phyloP scores from a whole-genome alignment of 345 rosid species.

The Laguncularia racemosa region DNA sequence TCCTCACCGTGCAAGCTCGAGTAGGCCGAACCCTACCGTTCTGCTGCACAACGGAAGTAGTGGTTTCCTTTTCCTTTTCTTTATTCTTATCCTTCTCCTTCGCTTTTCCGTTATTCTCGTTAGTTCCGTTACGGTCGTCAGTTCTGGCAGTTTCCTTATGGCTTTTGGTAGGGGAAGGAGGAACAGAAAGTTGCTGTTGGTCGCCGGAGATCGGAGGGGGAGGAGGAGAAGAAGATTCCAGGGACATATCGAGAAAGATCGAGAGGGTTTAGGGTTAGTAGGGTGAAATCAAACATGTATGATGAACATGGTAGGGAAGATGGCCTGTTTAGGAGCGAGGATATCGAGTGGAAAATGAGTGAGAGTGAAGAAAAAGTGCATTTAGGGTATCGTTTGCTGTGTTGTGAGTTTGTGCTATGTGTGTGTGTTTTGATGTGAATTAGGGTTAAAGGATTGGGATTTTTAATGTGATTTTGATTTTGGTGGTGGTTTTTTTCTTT shows the following conservation, averaged over 20 bases:
- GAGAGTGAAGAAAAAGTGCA: not conserved
- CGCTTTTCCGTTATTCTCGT: not conserved
- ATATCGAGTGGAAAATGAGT: not conserved
- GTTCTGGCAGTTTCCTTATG: constrained; percentile 7
- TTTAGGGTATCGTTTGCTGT: not conserved
- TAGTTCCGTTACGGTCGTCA: constrained; percentile 7
- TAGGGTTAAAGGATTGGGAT: not conserved
- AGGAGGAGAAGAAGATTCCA: constrained; percentile 19
- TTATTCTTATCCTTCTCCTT: not conserved
- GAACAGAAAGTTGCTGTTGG: constrained; percentile 29
- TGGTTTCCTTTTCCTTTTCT: not conserved
- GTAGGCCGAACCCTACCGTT: constrained; percentile 79
- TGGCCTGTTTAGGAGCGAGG: not conserved
- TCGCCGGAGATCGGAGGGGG: constrained; percentile 37
- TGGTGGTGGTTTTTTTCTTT: too few species aligned
- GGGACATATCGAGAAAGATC: constrained; percentile 46
- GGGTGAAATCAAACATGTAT: constrained; percentile 24
- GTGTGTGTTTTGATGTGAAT: not conserved
- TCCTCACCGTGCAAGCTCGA: constrained; percentile 88
- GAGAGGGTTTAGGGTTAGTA: constrained; percentile 29
- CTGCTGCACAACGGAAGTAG: constrained; percentile 13
- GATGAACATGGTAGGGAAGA: not conserved
- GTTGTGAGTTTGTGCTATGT: not conserved
- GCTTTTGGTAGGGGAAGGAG: constrained; percentile 19
- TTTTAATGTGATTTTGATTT: not conserved